These are phyloP conservation scores for Boletus semigastroideus DNA, from an alignment of 1,284 basidiomycete species.

Conservation along the genomic window DNA sequence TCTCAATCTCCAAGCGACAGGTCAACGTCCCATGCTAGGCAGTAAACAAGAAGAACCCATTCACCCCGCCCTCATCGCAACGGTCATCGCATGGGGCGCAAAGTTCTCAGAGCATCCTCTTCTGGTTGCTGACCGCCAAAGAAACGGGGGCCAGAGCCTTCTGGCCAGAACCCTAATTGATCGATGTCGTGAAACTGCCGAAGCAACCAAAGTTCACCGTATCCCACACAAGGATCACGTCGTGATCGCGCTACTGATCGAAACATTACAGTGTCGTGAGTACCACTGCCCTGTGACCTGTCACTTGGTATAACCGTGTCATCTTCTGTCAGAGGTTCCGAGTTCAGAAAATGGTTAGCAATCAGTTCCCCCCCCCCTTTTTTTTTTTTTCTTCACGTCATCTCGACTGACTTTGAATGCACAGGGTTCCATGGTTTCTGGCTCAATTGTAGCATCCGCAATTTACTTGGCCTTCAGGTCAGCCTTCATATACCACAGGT, in stretches of 20 bases:
- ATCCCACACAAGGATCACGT: constrained; percentile 80
- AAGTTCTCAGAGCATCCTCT: constrained; percentile 89
- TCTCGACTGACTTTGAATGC: constrained; percentile 11
- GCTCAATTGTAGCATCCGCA: constrained; percentile 73
- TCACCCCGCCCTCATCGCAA: constrained; percentile 78
- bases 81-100: constrained; percentile 89
- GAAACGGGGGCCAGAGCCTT: constrained; percentile 69
- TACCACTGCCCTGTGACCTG: constrained; percentile 22
- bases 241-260: constrained; percentile 72
- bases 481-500: constrained; percentile 23
- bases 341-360: constrained; percentile 60
- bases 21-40: constrained; percentile 23
- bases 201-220: constrained; percentile 81
- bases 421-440: constrained; percentile 80
- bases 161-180: constrained; percentile 78
- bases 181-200: constrained; percentile 80
- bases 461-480: constrained; percentile 74
- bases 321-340: constrained; percentile 54
- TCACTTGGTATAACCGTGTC: constrained; percentile 11
- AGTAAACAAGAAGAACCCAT: constrained; percentile 40
- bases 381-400: constrained; percentile 11
- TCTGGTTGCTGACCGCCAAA: constrained; percentile 73
- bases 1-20: constrained; percentile 48
- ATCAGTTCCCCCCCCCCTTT: constrained; percentile 7
- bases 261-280: constrained; percentile 81